Evolutionary conservation across 805 yeast genomes (phyloP).

Genomic region (Geotrichum ghanense): DNA sequence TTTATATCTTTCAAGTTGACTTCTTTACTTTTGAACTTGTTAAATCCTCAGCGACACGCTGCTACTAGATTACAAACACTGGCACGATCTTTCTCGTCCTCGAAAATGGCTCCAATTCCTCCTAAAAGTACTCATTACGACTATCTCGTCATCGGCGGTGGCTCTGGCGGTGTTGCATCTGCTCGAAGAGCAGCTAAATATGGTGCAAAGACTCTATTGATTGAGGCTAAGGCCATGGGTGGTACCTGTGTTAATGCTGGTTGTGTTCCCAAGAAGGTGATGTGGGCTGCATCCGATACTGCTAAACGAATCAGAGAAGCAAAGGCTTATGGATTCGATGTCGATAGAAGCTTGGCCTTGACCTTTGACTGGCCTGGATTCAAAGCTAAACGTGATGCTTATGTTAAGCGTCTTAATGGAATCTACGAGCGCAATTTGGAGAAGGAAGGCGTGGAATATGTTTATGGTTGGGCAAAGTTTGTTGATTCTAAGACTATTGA

Average conservation of each 20-base stretch:
- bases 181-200: conserved; percentile 89
- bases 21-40: not conserved
- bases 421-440: conserved; percentile 80
- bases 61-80: conserved; percentile 1
- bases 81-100: conserved; percentile 6
- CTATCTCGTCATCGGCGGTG: conserved; percentile 95
- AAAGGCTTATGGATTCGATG: conserved; percentile 69
- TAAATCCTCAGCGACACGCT: not conserved
- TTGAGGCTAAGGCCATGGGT: conserved; percentile 77
- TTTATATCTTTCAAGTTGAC: not conserved
- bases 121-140: conserved; percentile 46
- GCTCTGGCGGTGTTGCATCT: conserved; percentile 98
- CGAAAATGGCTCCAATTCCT: conserved; percentile 43
- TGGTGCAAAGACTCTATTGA: conserved; percentile 77
- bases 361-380: conserved; percentile 74
- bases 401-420: conserved; percentile 76
- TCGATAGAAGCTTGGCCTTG: conserved; percentile 39
- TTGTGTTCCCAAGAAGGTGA: conserved; percentile 96
- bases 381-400: conserved; percentile 87
- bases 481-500: conserved; percentile 42
- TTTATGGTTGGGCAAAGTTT: conserved; percentile 81
- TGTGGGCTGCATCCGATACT: conserved; percentile 96
- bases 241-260: conserved; percentile 99
- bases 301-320: conserved; percentile 70
- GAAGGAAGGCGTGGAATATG: conserved; percentile 79